phyloP scores from a whole-genome alignment of 441 rosid species.

The Erodium trifolium region DNA sequence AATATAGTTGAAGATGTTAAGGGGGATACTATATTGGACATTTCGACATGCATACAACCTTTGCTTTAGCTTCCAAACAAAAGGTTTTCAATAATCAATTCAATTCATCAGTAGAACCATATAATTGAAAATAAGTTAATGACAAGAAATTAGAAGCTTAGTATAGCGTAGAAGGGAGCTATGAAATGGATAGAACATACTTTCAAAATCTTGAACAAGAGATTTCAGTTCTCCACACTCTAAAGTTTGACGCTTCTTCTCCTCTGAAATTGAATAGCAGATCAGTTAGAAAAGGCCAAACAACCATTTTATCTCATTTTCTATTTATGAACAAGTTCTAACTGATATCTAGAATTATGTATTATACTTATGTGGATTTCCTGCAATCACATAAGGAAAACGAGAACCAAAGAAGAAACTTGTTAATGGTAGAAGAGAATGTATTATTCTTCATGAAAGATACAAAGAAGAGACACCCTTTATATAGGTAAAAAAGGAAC shows the following conservation, averaged over 20 bases:
- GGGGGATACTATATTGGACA: too few relatives aligned
- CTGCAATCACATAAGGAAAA: neutral
- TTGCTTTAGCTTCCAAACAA: too few relatives aligned
- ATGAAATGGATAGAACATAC: constrained; percentile 31
- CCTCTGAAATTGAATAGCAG: constrained; percentile 39
- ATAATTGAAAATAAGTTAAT: neutral
- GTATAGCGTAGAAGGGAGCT: neutral
- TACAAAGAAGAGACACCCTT: too few relatives aligned
- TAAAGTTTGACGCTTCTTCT: constrained; percentile 47
- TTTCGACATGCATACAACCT: too few relatives aligned
- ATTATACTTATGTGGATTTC: neutral
- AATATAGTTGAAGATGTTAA: too few relatives aligned
- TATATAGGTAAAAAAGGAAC: too few relatives aligned
- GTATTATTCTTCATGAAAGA: too few relatives aligned
- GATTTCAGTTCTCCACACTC: constrained; percentile 59
- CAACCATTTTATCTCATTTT: neutral
- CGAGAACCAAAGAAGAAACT: neutral
- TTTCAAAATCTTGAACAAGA: constrained; percentile 59
- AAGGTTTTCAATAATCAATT: too few relatives aligned
- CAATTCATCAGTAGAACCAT: neutral
- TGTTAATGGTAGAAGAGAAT: too few relatives aligned
- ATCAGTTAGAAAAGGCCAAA: constrained; percentile 10
- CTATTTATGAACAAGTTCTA: neutral
- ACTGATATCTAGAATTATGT: neutral
- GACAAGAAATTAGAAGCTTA: neutral